Evolutionary conservation across 768 basidiomycete species (phyloP), one percentile per base, ranked within the genome.

Genomic region (Rhizopogon vinicolor): DNA sequence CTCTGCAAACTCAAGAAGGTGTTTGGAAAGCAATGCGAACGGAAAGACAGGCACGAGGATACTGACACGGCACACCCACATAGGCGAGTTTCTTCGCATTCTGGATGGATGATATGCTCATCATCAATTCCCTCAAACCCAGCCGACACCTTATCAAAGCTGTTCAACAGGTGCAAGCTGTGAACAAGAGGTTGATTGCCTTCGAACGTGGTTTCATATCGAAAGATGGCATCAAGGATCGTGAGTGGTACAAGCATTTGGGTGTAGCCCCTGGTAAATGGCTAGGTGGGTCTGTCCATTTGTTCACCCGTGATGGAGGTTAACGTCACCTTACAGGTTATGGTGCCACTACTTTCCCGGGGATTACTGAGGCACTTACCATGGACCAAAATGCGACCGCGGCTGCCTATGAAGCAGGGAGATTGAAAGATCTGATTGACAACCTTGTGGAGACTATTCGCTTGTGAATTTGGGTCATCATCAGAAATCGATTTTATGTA

Each of bases 201-300:
- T 90, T 90, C 63, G 89, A 91, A 66, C 79, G 82, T 44, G 87
- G 89, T 1, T 89, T 94, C 68, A 87, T 93, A 53, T 83, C 82
- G n/a, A 72, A 84, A 61, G 82, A 75, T 8, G 91, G 90, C 1
- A 85, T 92, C 62, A 82, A 83, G 62, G 82, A 85, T 46, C 77
- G 87, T 52, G 86, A 89, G 65, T 94, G 91, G 91, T 94, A 89
- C 69, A 83, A 78, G 62, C 86, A 92, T 68, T 77, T 91, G 8
- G 90, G 79, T 44, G 88, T 91, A 39, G 90, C 91, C 3, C 91
- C 91, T 25, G 91, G 91, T 46, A 84, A 89, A 69, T 87, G 87
- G 87, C 81, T 86, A 42, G 86, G 87, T 87, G 62, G 59, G 78
- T 69, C 1, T 5, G 41, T 57, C 7, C 33, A n/a, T 22, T 48